Conservation (phyloP, 2,329 filamentous ascomycete species). For the Hirsutella thompsonii region DNA sequence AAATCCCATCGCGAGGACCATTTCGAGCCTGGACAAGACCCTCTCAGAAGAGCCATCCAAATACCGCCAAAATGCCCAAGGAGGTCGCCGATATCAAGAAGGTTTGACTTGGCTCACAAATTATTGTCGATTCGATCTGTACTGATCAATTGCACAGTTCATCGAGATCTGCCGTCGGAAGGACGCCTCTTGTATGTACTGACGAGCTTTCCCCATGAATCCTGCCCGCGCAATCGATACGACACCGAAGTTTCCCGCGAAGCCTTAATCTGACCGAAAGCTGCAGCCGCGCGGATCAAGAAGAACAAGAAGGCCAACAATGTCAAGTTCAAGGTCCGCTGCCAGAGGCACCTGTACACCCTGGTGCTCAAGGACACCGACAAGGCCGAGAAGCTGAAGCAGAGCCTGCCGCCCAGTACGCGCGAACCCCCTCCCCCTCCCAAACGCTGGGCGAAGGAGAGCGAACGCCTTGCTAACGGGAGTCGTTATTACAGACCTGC, state of each 20-base stretch:
- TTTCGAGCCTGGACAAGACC: constrained; percentile 7
- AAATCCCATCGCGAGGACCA: constrained; percentile 9
- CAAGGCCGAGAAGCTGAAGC: constrained; percentile 99
- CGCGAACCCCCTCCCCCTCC: neutral
- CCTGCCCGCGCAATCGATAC: neutral
- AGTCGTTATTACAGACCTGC: constrained; percentile 26
- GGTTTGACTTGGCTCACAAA: constrained; percentile 24
- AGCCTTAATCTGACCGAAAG: constrained; percentile 14
- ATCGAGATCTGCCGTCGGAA: constrained; percentile 99
- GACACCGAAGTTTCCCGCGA: constrained; percentile 1
- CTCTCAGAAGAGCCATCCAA: constrained; percentile 14
- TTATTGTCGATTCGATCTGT: neutral
- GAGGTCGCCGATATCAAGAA: constrained; percentile 98
- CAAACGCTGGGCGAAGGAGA: neutral
- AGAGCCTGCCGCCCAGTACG: constrained; percentile 94
- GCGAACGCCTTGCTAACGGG: neutral
- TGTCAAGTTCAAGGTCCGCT: constrained; percentile 99
- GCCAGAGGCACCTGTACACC: constrained; percentile 92
- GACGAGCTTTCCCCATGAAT: too few species aligned
- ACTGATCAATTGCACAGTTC: constrained; percentile 52
- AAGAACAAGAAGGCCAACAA: constrained; percentile 81
- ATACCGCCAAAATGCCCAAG: constrained; percentile 78
- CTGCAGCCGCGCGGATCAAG: constrained; percentile 78
- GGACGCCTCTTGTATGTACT: constrained; percentile 91
- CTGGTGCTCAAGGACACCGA: constrained; percentile 96